phyloP scores from a whole-genome alignment of 2,329 filamentous ascomycete genomes.

The Penicillium sp. region DNA sequence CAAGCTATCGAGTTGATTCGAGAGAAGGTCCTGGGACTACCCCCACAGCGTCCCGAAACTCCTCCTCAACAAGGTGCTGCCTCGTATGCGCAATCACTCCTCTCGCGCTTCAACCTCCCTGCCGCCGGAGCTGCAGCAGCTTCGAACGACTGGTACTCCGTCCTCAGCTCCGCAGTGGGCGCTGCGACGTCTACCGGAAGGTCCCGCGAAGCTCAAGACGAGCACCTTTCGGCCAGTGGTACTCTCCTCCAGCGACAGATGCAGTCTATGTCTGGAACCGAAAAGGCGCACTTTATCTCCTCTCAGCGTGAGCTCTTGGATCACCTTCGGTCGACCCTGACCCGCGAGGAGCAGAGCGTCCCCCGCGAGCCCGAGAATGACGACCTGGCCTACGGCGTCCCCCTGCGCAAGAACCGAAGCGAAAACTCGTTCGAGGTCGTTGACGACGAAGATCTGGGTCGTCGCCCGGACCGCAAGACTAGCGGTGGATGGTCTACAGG shows the following conservation, averaged over 20 bases:
- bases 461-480: slow-evolving; percentile 20
- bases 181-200: slow-evolving; percentile 54
- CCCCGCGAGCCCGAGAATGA: slow-evolving; percentile 35
- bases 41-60: slow-evolving; percentile 58
- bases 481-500: slow-evolving; percentile 33
- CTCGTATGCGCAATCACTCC: slow-evolving; percentile 76
- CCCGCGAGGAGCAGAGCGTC: slow-evolving; percentile 72
- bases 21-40: slow-evolving; percentile 76
- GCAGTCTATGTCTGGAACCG: slow-evolving; percentile 59
- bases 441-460: slow-evolving; percentile 66
- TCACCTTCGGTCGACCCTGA: slow-evolving; percentile 74
- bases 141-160: slow-evolving; percentile 71
- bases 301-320: slow-evolving; percentile 77
- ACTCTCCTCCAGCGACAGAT: slow-evolving; percentile 72
- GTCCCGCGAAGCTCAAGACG: slow-evolving; percentile 43
- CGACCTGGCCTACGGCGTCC: slow-evolving; percentile 44
- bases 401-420: slow-evolving; percentile 76
- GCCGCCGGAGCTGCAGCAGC: slow-evolving; percentile 56
- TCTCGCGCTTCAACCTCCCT: slow-evolving; percentile 85
- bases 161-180: slow-evolving; percentile 74
- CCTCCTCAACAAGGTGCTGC: slow-evolving; percentile 40
- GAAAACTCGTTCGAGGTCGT: slow-evolving; percentile 90
- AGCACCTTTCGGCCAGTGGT: slow-evolving; percentile 59
- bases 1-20: slow-evolving; percentile 70
- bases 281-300: slow-evolving; percentile 72